Conservation (phyloP, 306 rosid species). For the Urtica urens region DNA sequence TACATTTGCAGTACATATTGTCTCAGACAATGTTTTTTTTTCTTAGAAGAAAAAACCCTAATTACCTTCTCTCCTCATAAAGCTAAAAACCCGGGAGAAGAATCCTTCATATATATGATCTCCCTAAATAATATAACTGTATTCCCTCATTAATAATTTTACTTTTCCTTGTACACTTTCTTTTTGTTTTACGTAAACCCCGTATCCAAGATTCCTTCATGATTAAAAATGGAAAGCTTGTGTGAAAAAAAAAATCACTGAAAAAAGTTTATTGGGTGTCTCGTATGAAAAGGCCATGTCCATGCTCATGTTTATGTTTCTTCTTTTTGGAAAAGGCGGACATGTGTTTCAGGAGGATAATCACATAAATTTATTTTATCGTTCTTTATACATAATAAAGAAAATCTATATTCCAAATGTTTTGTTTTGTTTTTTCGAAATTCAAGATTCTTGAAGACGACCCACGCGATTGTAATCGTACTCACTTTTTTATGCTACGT, state of each 20-base stretch:
- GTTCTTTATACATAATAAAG: too few relatives aligned
- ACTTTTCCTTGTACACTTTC: background rate
- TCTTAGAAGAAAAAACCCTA: background rate
- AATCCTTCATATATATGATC: background rate
- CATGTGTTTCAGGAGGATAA: slow-evolving; percentile 18
- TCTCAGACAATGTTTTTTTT: slow-evolving; percentile 10
- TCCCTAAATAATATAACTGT: background rate
- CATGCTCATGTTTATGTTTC: slow-evolving; percentile 11
- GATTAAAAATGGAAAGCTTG: slow-evolving; percentile 35
- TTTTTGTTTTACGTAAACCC: slow-evolving; percentile 34
- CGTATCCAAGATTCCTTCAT: too few relatives aligned
- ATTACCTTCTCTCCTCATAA: slow-evolving; percentile 6
- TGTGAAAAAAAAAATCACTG: slow-evolving; percentile 5
- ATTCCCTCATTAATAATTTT: background rate
- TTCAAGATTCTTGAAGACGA: background rate
- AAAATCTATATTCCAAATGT: background rate
- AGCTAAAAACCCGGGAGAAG: slow-evolving; percentile 18
- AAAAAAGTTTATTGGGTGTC: background rate
- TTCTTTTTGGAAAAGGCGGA: slow-evolving; percentile 22
- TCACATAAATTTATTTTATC: slow-evolving; percentile 1
- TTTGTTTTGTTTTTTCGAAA: slow-evolving; percentile 3
- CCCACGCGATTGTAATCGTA: background rate
- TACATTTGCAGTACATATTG: slow-evolving; percentile 23
- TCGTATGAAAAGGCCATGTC: slow-evolving; percentile 25
- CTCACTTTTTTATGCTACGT: background rate